Percentiles rank a stretch among this genome's conserved stretches.
phyloP scores from a whole-genome alignment of 2,329 filamentous ascomycete species.

The Geoglossum cookeanum region DNA sequence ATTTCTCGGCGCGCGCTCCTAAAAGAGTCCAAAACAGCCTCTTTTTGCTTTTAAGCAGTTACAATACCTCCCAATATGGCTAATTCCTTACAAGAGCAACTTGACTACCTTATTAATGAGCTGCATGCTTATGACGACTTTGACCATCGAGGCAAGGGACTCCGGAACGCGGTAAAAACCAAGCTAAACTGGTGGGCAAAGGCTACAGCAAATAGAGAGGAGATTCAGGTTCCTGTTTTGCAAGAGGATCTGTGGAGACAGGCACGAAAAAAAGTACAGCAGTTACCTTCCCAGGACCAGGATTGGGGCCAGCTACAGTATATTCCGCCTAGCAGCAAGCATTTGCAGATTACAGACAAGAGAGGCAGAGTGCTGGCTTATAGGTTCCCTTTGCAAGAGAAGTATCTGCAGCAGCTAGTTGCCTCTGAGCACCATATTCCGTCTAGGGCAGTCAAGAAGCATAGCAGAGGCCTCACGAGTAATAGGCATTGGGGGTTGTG shows the following conservation, averaged over 20 bases:
- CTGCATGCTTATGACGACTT: background rate
- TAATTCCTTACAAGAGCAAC: too few relatives aligned
- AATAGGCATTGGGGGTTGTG: background rate
- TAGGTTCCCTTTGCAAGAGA: background rate
- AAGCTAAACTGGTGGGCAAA: background rate
- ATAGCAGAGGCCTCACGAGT: background rate
- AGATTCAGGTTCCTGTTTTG: background rate
- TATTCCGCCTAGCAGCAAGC: background rate
- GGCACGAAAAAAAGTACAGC: background rate
- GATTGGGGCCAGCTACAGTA: background rate
- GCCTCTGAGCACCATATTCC: background rate
- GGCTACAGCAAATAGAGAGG: background rate
- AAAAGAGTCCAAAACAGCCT: too few relatives aligned
- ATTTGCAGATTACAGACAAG: background rate
- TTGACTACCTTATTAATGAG: background rate
- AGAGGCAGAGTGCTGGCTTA: background rate
- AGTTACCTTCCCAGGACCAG: background rate
- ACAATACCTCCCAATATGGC: too few relatives aligned
- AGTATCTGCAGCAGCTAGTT: background rate
- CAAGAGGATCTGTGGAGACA: background rate
- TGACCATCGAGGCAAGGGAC: background rate
- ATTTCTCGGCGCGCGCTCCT: too few relatives aligned
- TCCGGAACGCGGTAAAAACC: background rate
- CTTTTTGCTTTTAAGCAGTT: too few relatives aligned
- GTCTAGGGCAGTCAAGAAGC: background rate